Base-by-base conservation (phyloP, 176 grass and related monocot species). In the Puya raimondii region DNA sequence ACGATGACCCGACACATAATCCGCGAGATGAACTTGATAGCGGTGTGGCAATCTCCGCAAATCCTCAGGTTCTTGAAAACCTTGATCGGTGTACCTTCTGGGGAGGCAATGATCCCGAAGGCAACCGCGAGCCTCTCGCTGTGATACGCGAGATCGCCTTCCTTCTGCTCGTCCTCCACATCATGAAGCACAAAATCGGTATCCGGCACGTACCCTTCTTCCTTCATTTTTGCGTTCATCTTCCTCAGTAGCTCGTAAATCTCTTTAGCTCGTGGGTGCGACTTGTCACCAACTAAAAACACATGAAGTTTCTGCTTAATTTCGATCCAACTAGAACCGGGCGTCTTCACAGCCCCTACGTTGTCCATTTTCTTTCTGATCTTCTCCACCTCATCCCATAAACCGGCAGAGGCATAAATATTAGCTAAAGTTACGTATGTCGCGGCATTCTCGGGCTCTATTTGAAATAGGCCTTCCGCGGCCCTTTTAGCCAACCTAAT, bases 371-470 rank as follows among this genome's bases (percentile, higher is more conserved):
- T 87, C 67, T 57, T 78, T 64, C 89, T 83, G 23, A 83, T 69
- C 63, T 81, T 83, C 81, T 83, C 81, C 26, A 92, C 84, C 75
- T 97, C 76, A 7, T 85, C 68, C 17, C 91, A 90, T 21, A 85
- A 63, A 67, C 81, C 83, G 17, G 58, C 70, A 2, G 89, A 92
- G 0, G 81, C 84, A 4, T 90, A 90, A 17, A 90, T 85, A 69
- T 97, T 97, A 48, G 84, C 81, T 53, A 97, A 72, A 70, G 86
- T 97, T 23, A 87, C 89, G 78, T 90, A 97, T 3, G 81, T 97
- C 13, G 80, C 79, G 29, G 86, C 82, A 71, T 92, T 97, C 48
- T 92, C 86, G 10, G 93, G 93, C 56, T 96, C 93, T 47, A 92
- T 69, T 80, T 90, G 74, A 23, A 97, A 90, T 72, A 92, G 61